Evolutionary conservation across 768 basidiomycete species (phyloP).

Genomic region (Boletus bicolor): DNA sequence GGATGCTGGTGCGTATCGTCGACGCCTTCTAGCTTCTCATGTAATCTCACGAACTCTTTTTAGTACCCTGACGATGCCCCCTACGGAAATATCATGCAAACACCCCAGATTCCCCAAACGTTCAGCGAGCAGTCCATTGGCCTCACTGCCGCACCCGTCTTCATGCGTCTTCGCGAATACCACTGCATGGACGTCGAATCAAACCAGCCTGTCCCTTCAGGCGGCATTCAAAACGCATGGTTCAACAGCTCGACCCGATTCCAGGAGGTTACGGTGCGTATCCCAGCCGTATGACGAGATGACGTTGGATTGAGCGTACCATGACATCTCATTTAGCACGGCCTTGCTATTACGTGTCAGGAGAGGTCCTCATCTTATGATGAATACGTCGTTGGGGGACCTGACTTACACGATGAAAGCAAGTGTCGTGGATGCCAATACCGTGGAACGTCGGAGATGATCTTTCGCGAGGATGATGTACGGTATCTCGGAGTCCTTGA

Average conservation of each 20-base stretch:
- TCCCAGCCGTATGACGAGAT: not conserved
- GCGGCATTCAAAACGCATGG: slow-evolving; percentile 44
- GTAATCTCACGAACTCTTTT: not conserved
- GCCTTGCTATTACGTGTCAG: slow-evolving; percentile 23
- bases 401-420: slow-evolving; percentile 42
- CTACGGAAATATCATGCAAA: slow-evolving; percentile 20
- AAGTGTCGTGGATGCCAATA: slow-evolving; percentile 34
- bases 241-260: slow-evolving; percentile 24
- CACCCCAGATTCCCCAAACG: slow-evolving; percentile 20
- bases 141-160: slow-evolving; percentile 49
- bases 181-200: slow-evolving; percentile 41
- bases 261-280: slow-evolving; percentile 26
- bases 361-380: slow-evolving; percentile 36
- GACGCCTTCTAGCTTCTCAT: not conserved
- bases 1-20: slow-evolving; percentile 50
- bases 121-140: slow-evolving; percentile 36
- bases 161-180: slow-evolving; percentile 57
- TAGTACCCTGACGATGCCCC: slow-evolving; percentile 23
- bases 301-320: not conserved
- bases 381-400: slow-evolving; percentile 36
- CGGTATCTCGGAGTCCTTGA: slow-evolving; percentile 19
- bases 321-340: slow-evolving; percentile 13
- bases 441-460: slow-evolving; percentile 28
- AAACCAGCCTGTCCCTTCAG: slow-evolving; percentile 30
- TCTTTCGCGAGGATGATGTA: slow-evolving; percentile 27